Base-by-base conservation (phyloP, 23 red algal genomes). In the Cyanidiococcus yangmingshanensis region DNA sequence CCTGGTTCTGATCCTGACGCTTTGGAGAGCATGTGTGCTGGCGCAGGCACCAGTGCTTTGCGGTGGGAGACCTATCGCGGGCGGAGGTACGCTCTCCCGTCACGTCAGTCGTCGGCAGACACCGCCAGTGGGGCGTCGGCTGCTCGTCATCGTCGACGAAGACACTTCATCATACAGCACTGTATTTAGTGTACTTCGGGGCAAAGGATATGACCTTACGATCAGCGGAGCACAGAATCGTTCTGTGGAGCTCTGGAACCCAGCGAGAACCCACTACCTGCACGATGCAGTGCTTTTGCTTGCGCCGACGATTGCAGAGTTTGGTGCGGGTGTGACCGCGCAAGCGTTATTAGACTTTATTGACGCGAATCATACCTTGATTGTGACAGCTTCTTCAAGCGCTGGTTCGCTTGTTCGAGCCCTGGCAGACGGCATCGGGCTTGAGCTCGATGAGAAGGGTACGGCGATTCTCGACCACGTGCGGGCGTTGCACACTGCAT, bases 391-490 rank as follows among this genome's bases (percentile, higher is more conserved):
- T 7, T 25, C 63, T 3, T 7, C 63, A 32, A 25, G 7, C n/a
- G n/a, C 32, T 35, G 63, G 63, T 12, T 2, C 63, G 27, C 63
- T 71, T 30, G 3, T 71, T 7, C 3, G 32, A 30, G 7, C n/a
- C 16, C 7, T 71, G 63, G 63, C 63, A 29, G 63, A 71, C 3
- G 63, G n/a, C n/a, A 71, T 35, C 63, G 63, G 63, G 15, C 32
- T 71, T 7, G 63, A 71, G 63, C n/a, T 71, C n/a, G 63, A 71
- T 29, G 63, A 71, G 63, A 29, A 12, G 27, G 63, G 63, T 3
- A 71, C 63, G 7, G 63, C 32, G 63, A 12, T 71, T 7, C 32
- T 71, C 16, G 63, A 71, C 32, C 32, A 71, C 32, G 63, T 71
- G 63, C 63, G 32, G 21, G 63, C 63, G 27, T 12, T 30, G 63